These are phyloP conservation scores for Globisporangium barbulae DNA, from an alignment of 352 stramenopile genomes.

Conservation along the genomic window DNA sequence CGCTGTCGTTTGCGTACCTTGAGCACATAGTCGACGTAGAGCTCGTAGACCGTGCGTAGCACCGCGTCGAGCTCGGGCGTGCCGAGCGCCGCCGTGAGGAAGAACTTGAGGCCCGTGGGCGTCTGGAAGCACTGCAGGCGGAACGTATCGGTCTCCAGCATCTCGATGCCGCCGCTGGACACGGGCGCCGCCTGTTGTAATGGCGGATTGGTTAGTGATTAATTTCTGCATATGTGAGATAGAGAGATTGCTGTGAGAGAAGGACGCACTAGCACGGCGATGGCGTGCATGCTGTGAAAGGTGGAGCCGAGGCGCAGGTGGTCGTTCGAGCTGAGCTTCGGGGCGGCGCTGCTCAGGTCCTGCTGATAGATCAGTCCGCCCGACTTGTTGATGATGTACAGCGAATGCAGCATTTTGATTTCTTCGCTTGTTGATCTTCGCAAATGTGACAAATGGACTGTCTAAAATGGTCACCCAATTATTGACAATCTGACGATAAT, in stretches of 20 bases:
- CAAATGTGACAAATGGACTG: not conserved
- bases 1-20: conserved; percentile 53
- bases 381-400: conserved; percentile 95
- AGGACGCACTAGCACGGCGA: conserved; percentile 64
- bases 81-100: conserved; percentile 87
- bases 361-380: conserved; percentile 93
- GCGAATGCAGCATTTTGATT: conserved; percentile 83
- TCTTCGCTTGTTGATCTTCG: not conserved
- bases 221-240: not conserved
- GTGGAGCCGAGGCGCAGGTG: conserved; percentile 92
- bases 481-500: no score
- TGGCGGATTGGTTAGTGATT: not conserved
- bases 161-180: conserved; percentile 85
- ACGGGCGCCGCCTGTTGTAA: conserved; percentile 67
- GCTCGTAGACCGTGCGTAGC: conserved; percentile 89
- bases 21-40: conserved; percentile 95
- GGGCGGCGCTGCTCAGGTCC: conserved; percentile 81
- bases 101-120: conserved; percentile 92
- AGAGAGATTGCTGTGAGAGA: not conserved
- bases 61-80: conserved; percentile 83
- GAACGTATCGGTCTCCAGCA: conserved; percentile 91
- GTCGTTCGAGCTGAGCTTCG: conserved; percentile 90
- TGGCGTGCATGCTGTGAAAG: conserved; percentile 94
- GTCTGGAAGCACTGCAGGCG: conserved; percentile 92
- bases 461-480: no score